Evolutionary conservation across 192 early-diverging fungal species (phyloP).

Genomic region (Entomortierella chlamydospora): DNA sequence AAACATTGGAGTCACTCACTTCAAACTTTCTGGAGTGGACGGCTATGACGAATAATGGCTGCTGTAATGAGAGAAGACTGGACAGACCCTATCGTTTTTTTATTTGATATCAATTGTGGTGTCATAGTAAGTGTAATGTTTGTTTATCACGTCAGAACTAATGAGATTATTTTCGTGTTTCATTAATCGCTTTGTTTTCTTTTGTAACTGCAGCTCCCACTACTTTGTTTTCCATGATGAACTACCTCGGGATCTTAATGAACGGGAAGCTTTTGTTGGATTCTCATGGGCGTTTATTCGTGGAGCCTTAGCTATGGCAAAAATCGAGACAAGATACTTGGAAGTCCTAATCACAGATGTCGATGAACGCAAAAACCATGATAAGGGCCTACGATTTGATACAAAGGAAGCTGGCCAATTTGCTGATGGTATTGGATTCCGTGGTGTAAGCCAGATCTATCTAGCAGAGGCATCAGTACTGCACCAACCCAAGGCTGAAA

Average conservation of each 20-base stretch:
- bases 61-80: neutral
- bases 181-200: constrained; percentile 7
- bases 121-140: constrained; percentile 12
- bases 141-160: no score
- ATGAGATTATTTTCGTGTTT: neutral
- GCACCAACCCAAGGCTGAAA: constrained; percentile 2
- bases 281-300: constrained; percentile 31
- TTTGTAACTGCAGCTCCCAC: constrained; percentile 15
- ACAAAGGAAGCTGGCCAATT: constrained; percentile 16
- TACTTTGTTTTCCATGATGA: constrained; percentile 17
- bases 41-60: no score
- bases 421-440: constrained; percentile 6
- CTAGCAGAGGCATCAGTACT: constrained; percentile 2
- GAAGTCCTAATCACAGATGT: constrained; percentile 27
- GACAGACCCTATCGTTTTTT: neutral
- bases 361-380: constrained; percentile 20
- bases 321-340: constrained; percentile 15
- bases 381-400: constrained; percentile 9
- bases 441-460: neutral
- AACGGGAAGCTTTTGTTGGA: constrained; percentile 26
- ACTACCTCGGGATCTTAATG: constrained; percentile 20
- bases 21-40: no score
- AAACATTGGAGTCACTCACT: no score
- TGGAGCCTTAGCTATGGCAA: constrained; percentile 12
- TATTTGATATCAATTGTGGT: constrained; percentile 6